Percentiles rank a stretch among this genome's conserved stretches.
These are phyloP conservation scores for Bromus sterilis DNA, from an alignment of 176 grass and related monocot genomes.

Conservation along the genomic window DNA sequence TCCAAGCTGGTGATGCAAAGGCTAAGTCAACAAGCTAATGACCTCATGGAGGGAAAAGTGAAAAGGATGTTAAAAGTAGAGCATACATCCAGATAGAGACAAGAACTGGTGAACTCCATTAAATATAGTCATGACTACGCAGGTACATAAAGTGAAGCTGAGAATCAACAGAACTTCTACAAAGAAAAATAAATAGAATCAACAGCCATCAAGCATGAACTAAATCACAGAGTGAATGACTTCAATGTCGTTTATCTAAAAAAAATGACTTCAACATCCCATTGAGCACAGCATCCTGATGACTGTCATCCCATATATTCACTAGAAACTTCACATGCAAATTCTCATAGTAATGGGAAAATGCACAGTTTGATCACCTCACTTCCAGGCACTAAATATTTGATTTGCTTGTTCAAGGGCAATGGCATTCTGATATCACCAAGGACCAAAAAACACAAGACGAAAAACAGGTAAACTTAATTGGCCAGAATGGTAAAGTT, in stretches of 20 bases:
- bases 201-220: background rate
- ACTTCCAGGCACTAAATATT: background rate
- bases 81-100: background rate
- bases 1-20: background rate
- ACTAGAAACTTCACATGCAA: background rate
- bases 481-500: background rate
- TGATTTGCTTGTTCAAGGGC: background rate
- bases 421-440: background rate
- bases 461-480: background rate
- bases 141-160: background rate
- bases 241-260: too few relatives aligned
- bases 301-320: background rate
- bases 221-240: background rate
- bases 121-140: background rate
- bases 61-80: slow-evolving; percentile 14
- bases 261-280: background rate
- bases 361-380: background rate
- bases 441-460: background rate
- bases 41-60: slow-evolving; percentile 12
- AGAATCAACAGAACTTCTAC: background rate
- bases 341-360: background rate
- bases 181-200: background rate
- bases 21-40: slow-evolving; percentile 16
- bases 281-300: background rate
- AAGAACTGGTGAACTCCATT: background rate